Percentiles rank a stretch among this genome's conserved stretches.
phyloP scores from a whole-genome alignment of 257 asterid genomes.

The Petunia secreta region DNA sequence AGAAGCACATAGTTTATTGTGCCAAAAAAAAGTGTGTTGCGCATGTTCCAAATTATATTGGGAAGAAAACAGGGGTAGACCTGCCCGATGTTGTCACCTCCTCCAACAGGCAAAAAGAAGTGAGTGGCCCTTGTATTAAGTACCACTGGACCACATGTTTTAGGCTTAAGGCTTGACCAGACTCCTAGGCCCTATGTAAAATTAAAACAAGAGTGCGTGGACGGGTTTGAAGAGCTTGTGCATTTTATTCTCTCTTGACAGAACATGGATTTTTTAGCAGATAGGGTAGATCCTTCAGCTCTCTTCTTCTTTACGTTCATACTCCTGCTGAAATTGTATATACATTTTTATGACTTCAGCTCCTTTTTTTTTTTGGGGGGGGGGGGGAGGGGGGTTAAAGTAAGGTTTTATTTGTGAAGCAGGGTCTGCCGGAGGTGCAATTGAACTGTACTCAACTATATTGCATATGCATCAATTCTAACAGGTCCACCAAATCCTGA shows the following conservation, averaged over 20 bases:
- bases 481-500: no score
- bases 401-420: no score
- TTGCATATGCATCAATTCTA: no score
- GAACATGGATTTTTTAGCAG: conserved; percentile 8
- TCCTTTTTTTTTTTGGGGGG: no score
- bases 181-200: not conserved
- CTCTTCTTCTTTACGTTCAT: conserved; percentile 4
- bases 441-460: no score
- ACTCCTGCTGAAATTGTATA: not conserved
- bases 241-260: conserved; percentile 5
- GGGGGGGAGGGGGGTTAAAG: no score
- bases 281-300: conserved; percentile 6
- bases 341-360: not conserved
- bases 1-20: not conserved
- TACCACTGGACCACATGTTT: not conserved
- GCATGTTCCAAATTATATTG: conserved; percentile 1
- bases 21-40: not conserved
- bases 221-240: conserved; percentile 17
- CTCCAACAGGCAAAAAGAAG: conserved; percentile 11
- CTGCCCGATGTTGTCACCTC: not conserved
- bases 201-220: conserved; percentile 1
- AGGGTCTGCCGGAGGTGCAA: no score
- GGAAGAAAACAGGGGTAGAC: conserved; percentile 2
- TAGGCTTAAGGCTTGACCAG: not conserved
- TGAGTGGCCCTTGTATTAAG: not conserved